Evolutionary conservation across 352 stramenopile genomes (phyloP), one percentile per base, ranked within the genome.

Genomic region (Globisporangium lucens): DNA sequence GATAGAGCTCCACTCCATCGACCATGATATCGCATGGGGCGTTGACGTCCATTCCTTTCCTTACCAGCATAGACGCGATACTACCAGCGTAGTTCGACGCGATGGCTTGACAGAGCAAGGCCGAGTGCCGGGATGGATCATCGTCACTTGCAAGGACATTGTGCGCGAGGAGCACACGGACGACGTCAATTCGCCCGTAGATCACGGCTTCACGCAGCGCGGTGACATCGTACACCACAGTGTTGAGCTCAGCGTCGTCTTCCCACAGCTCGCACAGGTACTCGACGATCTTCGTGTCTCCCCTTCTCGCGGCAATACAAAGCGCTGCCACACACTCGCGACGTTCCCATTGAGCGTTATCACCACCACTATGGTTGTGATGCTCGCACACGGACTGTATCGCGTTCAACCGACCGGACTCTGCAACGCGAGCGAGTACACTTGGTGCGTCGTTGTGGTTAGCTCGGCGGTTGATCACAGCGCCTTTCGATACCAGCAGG

Each of bases 31-130:
- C 33, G 56, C 38, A 61, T 9, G 30, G 7, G 10, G 35, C 33
- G 33, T 61, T 61, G 35, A 62, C 35, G n/a, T 52, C n/a, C 2
- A 35, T 20, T 15, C 56, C n/a, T 20, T n/a, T 13, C 17, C 13
- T 30, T 7, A 52, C 35, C 15, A 62, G 20, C 56, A 51, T n/a
- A 2, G 15, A 12, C 20, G 10, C 35, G 41, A 47, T 47, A 36
- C 36, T 52, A 35, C 30, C n/a, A 43, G 35, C 24, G 20, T n/a
- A 27, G n/a, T 27, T 46, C 5, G n/a, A 22, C 10, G 46, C 20
- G 20, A 62, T 62, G 22, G 57, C 36, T 47, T 63, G 57, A 20
- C 57, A 63, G 10, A 63, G 7, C 0, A 63, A 27, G 6, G 35
- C 2, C 4, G 57, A 51, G 4, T 27, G 12, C 10, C 8, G 4